These are phyloP conservation scores for Saccharomycopsis sp. DNA, from an alignment of 805 yeast genomes.

Conservation along the genomic window DNA sequence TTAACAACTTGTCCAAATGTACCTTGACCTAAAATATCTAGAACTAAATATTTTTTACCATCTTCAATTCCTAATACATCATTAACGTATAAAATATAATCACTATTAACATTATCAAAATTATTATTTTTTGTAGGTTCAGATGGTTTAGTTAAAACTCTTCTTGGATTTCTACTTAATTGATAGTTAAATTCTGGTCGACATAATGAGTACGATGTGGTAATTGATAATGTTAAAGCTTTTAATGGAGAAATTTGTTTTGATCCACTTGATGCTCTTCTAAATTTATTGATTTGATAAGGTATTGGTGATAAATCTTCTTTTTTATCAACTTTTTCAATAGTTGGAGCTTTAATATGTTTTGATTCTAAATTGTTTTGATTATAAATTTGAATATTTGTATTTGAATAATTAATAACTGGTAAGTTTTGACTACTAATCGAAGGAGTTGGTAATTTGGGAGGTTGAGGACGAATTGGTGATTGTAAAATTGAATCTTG, in stretches of 20 bases:
- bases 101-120: constrained; percentile 77
- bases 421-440: constrained; percentile 4
- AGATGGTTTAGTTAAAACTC: constrained; percentile 88
- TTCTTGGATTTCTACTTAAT: constrained; percentile 75
- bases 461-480: too few species aligned
- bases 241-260: constrained; percentile 62
- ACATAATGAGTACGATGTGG: constrained; percentile 77
- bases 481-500: constrained; percentile 17
- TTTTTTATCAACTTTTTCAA: constrained; percentile 30
- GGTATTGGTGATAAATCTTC: constrained; percentile 51
- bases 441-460: too few species aligned
- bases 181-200: constrained; percentile 78
- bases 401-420: constrained; percentile 20
- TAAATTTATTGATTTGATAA: constrained; percentile 55
- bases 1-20: constrained; percentile 98
- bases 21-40: constrained; percentile 91
- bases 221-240: constrained; percentile 67
- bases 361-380: not conserved
- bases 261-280: constrained; percentile 58
- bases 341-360: constrained; percentile 34
- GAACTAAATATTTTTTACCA: constrained; percentile 75
- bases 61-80: constrained; percentile 84
- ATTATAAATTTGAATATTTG: too few species aligned
- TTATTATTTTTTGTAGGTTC: constrained; percentile 79
- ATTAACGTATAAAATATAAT: constrained; percentile 87